Conservation (phyloP, 169 alveolate species). For the Eimeria falciformis region DNA sequence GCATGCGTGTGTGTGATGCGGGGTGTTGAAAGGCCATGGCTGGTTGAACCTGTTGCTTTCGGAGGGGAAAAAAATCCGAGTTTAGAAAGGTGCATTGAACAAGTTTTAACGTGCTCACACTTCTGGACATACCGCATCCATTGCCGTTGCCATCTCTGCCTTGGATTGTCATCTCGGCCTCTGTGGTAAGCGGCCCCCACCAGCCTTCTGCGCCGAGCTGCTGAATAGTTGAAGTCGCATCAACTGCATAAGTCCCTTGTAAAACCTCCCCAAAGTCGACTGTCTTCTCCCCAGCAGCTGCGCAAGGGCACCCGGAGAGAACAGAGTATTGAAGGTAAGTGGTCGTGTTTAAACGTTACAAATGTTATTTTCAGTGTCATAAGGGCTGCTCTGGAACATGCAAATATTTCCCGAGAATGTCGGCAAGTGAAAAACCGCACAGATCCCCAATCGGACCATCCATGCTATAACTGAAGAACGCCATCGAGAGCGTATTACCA, state of each 20-base stretch:
- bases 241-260: slow-evolving; percentile 63
- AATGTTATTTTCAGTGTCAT: too few relatives aligned
- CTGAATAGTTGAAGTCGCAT: slow-evolving; percentile 43
- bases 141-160: slow-evolving; percentile 67
- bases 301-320: too few relatives aligned
- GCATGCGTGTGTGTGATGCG: not conserved
- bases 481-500: too few relatives aligned
- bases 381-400: too few relatives aligned
- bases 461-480: too few relatives aligned
- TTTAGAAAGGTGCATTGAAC: not conserved
- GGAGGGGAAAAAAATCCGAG: not conserved
- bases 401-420: too few relatives aligned
- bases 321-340: too few relatives aligned
- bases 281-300: slow-evolving; percentile 70
- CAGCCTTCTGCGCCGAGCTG: slow-evolving; percentile 60
- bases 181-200: slow-evolving; percentile 69
- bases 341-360: too few relatives aligned
- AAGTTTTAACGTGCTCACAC: not conserved
- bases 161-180: slow-evolving; percentile 40
- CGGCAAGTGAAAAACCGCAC: too few relatives aligned
- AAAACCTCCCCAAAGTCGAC: slow-evolving; percentile 48
- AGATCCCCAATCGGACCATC: too few relatives aligned
- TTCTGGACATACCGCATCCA: slow-evolving; percentile 40
- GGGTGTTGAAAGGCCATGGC: not conserved
- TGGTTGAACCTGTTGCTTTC: too few relatives aligned